A percentile compares a stretch with the other conserved stretches of the same genome.
phyloP scores from a whole-genome alignment of 1,284 basidiomycete genomes.

The Ustilago lituana region DNA sequence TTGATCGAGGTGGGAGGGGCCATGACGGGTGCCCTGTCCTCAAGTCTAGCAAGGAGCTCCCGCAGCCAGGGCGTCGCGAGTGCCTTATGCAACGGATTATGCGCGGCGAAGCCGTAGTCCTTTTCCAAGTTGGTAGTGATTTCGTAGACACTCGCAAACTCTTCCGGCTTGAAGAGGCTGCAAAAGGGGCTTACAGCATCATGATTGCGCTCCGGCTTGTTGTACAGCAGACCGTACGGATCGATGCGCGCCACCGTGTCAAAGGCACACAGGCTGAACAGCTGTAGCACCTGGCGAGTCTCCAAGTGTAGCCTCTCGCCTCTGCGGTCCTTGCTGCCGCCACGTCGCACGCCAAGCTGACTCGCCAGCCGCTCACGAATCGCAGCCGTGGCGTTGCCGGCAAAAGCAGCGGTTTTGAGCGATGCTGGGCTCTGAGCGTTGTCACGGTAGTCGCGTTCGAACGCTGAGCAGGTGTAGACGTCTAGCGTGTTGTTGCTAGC shows the following conservation, averaged over 20 bases:
- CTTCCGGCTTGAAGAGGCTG: constrained; percentile 21
- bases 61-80: constrained; percentile 42
- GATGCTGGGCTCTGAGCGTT: constrained; percentile 27
- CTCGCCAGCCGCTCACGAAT: constrained; percentile 24
- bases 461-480: constrained; percentile 41
- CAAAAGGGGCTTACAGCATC: constrained; percentile 34
- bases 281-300: constrained; percentile 31
- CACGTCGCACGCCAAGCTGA: constrained; percentile 18
- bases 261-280: constrained; percentile 44
- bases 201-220: constrained; percentile 16
- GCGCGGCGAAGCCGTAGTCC: constrained; percentile 32
- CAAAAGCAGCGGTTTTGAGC: constrained; percentile 18
- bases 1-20: constrained; percentile 43
- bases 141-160: constrained; percentile 34
- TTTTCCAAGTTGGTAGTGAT: constrained; percentile 33
- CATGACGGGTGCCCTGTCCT: constrained; percentile 26
- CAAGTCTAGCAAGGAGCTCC: constrained; percentile 28
- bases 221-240: constrained; percentile 25
- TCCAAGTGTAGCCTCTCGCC: constrained; percentile 29
- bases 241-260: constrained; percentile 40
- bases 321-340: constrained; percentile 24
- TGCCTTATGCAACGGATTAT: constrained; percentile 26
- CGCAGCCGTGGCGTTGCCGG: constrained; percentile 15
- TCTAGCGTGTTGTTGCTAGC: constrained; percentile 46
- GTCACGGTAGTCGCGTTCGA: constrained; percentile 32